These are phyloP conservation scores for Hypocreales sp. DNA, from an alignment of 2,329 filamentous ascomycete species.

Conservation along the genomic window DNA sequence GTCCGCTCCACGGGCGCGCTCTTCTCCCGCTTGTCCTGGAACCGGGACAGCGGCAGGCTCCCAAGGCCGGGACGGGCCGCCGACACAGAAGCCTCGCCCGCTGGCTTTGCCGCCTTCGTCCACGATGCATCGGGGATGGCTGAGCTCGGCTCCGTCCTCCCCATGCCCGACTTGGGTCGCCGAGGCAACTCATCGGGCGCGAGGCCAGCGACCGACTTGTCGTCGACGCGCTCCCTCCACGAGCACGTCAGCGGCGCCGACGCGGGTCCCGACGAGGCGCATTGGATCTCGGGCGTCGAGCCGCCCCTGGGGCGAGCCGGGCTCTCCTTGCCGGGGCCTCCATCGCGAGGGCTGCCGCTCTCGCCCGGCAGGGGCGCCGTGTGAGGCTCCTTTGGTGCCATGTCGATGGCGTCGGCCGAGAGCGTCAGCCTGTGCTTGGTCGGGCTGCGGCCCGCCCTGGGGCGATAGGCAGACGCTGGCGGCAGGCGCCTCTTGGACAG, in stretches of 20 bases:
- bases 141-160: conserved; percentile 4
- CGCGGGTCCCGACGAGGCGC: conserved; percentile 46
- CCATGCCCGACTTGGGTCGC: conserved; percentile 19
- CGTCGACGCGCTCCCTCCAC: conserved; percentile 34
- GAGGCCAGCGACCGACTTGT: conserved; percentile 1
- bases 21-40: conserved; percentile 4
- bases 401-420: conserved; percentile 41
- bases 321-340: conserved; percentile 19
- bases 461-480: conserved; percentile 30
- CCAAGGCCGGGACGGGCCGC: too few species aligned
- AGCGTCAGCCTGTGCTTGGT: conserved; percentile 45
- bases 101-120: conserved; percentile 18
- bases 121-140: too few species aligned
- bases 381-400: conserved; percentile 37
- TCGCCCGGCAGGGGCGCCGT: conserved; percentile 46
- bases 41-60: too few species aligned
- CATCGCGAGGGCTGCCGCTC: conserved; percentile 25
- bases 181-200: conserved; percentile 11
- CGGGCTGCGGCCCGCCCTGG: conserved; percentile 35
- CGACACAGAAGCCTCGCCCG: conserved; percentile 8
- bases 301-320: conserved; percentile 33
- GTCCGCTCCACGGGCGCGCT: conserved; percentile 15
- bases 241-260: conserved; percentile 50
- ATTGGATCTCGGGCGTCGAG: conserved; percentile 33
- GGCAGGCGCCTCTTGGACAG: conserved; percentile 33